Conservation (phyloP, 108 stramenopile genomes). For the Nitzschia inconspicua region DNA sequence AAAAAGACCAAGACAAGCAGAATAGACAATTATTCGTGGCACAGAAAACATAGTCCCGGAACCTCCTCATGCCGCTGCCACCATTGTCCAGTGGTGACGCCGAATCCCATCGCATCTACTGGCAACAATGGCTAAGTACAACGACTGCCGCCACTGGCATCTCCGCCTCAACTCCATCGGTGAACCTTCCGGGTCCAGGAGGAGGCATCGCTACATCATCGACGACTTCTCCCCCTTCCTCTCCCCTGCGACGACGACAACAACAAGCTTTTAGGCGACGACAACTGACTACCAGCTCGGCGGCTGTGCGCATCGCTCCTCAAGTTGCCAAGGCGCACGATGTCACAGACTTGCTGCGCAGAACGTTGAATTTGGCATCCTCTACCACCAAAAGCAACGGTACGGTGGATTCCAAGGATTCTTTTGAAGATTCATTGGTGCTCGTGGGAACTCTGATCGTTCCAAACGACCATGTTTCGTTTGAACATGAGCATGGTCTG, state of each 20-base stretch:
- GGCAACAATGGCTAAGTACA: constrained; percentile 39
- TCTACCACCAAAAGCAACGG: not conserved
- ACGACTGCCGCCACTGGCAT: not conserved
- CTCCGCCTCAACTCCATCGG: too few relatives aligned
- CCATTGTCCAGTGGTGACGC: too few relatives aligned
- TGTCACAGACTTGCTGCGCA: constrained; percentile 43
- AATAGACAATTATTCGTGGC: too few relatives aligned
- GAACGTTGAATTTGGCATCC: constrained; percentile 30
- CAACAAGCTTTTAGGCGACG: not conserved
- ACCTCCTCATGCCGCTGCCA: too few relatives aligned
- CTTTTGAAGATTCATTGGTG: constrained; percentile 32
- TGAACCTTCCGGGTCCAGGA: not conserved
- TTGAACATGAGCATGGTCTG: constrained; percentile 32
- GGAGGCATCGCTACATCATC: not conserved
- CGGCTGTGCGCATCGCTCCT: constrained; percentile 41
- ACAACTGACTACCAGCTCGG: constrained; percentile 47
- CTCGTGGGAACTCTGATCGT: constrained; percentile 56
- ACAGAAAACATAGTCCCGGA: too few relatives aligned
- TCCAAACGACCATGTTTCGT: constrained; percentile 42
- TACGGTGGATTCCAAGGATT: not conserved
- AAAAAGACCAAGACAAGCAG: too few relatives aligned
- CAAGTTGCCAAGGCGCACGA: constrained; percentile 39
- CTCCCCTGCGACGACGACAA: not conserved
- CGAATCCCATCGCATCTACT: constrained; percentile 51
- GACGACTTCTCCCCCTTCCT: not conserved